A percentile compares a stretch with the other conserved stretches of the same genome.
Evolutionary conservation across 2,329 filamentous ascomycete genomes (phyloP).

Genomic region (Chrysosporium queenslandicum): DNA sequence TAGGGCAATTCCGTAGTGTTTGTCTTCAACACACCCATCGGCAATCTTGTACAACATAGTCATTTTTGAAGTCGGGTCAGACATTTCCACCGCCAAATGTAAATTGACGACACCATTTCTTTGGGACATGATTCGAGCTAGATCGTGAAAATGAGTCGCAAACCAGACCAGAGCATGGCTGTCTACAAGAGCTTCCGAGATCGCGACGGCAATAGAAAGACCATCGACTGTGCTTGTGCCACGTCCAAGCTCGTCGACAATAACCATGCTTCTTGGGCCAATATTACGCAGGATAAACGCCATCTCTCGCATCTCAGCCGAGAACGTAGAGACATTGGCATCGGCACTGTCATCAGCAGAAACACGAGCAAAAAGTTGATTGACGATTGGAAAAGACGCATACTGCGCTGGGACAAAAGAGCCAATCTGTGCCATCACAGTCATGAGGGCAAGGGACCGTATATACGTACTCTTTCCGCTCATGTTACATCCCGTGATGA

Average conservation of each 20-base stretch:
- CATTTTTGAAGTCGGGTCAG: slow-evolving; percentile 50
- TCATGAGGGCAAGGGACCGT: slow-evolving; percentile 67
- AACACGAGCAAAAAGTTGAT: slow-evolving; percentile 77
- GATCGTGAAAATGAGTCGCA: slow-evolving; percentile 80
- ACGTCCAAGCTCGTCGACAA: slow-evolving; percentile 85
- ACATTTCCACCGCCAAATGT: slow-evolving; percentile 64
- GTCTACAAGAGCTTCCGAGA: slow-evolving; percentile 76
- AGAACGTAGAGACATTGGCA: slow-evolving; percentile 86
- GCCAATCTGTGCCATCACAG: slow-evolving; percentile 89
- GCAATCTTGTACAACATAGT: slow-evolving; percentile 81
- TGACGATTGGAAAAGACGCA: slow-evolving; percentile 67
- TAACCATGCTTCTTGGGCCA: slow-evolving; percentile 62
- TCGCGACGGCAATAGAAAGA: slow-evolving; percentile 76
- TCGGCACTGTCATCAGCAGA: slow-evolving; percentile 82
- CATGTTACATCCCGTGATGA: slow-evolving; percentile 97
- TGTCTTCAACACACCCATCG: slow-evolving; percentile 58
- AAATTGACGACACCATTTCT: slow-evolving; percentile 71
- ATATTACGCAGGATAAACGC: slow-evolving; percentile 85
- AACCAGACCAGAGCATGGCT: slow-evolving; percentile 79
- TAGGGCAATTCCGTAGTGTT: slow-evolving; percentile 75
- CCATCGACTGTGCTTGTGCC: slow-evolving; percentile 86
- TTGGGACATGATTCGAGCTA: slow-evolving; percentile 65
- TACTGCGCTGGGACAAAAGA: slow-evolving; percentile 81
- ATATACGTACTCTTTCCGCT: slow-evolving; percentile 96
- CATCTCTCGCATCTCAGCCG: slow-evolving; percentile 90